Conservation (phyloP, 108 stramenopile species). For the Tribonema minus region DNA sequence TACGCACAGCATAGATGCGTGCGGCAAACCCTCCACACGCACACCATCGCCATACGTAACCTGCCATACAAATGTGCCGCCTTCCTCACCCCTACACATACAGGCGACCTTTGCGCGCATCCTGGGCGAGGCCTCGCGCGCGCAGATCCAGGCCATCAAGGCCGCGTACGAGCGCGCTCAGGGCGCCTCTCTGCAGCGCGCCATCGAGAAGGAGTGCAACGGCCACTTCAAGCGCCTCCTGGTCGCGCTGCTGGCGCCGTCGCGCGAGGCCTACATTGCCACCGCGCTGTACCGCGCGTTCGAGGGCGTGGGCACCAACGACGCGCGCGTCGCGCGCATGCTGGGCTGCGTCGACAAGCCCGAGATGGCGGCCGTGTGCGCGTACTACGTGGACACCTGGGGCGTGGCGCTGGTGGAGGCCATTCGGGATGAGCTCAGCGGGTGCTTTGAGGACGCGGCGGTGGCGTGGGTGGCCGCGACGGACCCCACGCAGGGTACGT, state of each 20-base stretch:
- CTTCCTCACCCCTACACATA: no score
- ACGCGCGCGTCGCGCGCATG: slow-evolving; percentile 3
- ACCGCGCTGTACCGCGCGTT: slow-evolving; percentile 30
- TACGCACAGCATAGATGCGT: no score
- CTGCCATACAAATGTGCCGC: no score
- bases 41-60: no score
- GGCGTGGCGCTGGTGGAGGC: slow-evolving; percentile 14
- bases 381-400: slow-evolving; percentile 22
- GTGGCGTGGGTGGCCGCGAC: slow-evolving; percentile 5
- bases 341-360: slow-evolving; percentile 29
- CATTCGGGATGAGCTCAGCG: slow-evolving; percentile 21
- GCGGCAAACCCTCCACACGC: no score
- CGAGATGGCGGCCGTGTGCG: slow-evolving; percentile 2
- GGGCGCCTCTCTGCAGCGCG: slow-evolving; percentile 19
- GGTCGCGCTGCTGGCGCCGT: background rate
- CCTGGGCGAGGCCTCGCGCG: background rate
- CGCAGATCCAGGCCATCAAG: slow-evolving; percentile 43
- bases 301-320: slow-evolving; percentile 24
- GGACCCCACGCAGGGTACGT: slow-evolving; percentile 14
- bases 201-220: background rate
- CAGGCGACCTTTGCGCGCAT: slow-evolving; percentile 13
- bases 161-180: slow-evolving; percentile 11
- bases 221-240: background rate
- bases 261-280: slow-evolving; percentile 24
- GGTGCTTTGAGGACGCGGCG: slow-evolving; percentile 14